These are phyloP conservation scores for Mrakia blollopis DNA, from an alignment of 768 basidiomycete species.

Conservation along the genomic window DNA sequence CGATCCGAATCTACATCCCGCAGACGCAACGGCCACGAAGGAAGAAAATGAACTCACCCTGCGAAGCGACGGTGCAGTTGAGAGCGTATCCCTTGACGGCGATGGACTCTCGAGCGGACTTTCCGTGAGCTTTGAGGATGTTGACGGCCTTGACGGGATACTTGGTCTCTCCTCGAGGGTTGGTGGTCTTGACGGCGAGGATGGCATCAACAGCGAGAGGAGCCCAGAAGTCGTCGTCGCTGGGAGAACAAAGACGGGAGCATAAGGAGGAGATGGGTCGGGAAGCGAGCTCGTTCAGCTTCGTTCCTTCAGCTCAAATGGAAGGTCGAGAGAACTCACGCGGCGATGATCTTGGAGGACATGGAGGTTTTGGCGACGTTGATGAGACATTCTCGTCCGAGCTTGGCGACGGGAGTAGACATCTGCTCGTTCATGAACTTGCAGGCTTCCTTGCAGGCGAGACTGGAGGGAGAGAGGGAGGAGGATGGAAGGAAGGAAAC, in stretches of 20 bases:
- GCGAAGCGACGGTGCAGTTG: conserved; percentile 97
- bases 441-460: conserved; percentile 95
- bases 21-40: no score
- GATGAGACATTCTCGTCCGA: conserved; percentile 87
- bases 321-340: conserved; percentile 55
- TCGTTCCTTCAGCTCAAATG: not conserved
- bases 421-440: conserved; percentile 97
- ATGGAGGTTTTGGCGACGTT: conserved; percentile 98
- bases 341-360: conserved; percentile 97
- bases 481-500: not conserved
- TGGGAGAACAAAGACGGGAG: conserved; percentile 42
- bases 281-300: not conserved
- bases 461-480: conserved; percentile 38
- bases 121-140: conserved; percentile 93
- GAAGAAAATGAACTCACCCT: no score
- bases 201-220: conserved; percentile 99
- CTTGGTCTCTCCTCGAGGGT: conserved; percentile 89
- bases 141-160: conserved; percentile 99
- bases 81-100: conserved; percentile 95
- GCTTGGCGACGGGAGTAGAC: conserved; percentile 82
- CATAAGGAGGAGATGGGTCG: not conserved
- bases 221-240: conserved; percentile 95
- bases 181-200: conserved; percentile 92
- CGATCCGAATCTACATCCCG: no score
- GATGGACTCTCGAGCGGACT: conserved; percentile 87